Base-by-base conservation (phyloP, 441 rosid genomes). In the Brassica hybrid region DNA sequence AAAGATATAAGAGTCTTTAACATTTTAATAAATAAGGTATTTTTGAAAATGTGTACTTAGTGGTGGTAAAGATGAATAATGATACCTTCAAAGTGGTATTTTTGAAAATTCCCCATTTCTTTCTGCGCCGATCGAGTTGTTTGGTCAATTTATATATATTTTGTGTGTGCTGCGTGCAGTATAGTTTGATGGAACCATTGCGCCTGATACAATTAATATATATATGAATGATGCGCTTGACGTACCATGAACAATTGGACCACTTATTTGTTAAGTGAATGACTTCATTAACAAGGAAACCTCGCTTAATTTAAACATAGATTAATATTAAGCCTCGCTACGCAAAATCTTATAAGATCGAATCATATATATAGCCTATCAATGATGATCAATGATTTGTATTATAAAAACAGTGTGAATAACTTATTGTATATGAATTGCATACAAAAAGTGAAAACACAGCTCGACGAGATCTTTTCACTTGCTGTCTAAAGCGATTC, bases 311-410 rank as follows among this genome's bases (percentile, higher is more conserved):
- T 11, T 76, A 70, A 50, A 34, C 8, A 69, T 34, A 57, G 2
- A 34, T 41, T 75, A 56, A 45, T 71, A 48, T 4, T 27, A 19
- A 57, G 7, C 16, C 1, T 45, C 7, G 68, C 63, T 77, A 58
- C 43, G 68, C 68, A 77, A 65, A 54, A 72, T 72, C 77, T 78
- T 59, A n/a, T 25, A 66, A 66, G 77, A 78, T 78, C 77, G 77
- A 77, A 77, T 77, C 76, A 66, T 66, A 66, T 48, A 17, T 17
- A 10, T 25, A 23, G 59, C 54, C 43, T 30, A 54, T 45, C 72
- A 63, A 65, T 77, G 6, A 71, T 58, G 18, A 54, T 45, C 72
- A 63, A 65, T 77, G 6, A 71, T 58, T 58, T 8, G 3, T 16
- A 27, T 27, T 41, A 76, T 0, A 25, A 56, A 54, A 17, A 21